phyloP scores from a whole-genome alignment of 148 eudicot genomes.

The Camellia sinensis region DNA sequence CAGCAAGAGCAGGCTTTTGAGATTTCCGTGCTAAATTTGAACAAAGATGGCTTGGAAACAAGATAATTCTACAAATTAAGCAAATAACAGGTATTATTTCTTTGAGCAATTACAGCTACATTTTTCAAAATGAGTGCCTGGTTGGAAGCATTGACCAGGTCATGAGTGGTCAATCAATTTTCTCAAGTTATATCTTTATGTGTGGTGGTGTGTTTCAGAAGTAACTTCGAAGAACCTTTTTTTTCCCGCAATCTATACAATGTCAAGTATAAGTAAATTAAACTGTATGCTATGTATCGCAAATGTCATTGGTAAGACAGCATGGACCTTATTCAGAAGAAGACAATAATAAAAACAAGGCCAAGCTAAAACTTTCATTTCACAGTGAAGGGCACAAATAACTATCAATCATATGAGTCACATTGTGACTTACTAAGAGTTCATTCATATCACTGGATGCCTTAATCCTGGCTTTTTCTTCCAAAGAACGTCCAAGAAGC shows the following conservation, averaged over 20 bases:
- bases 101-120: background rate
- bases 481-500: slow-evolving; percentile 85
- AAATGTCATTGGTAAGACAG: background rate
- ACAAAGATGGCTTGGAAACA: background rate
- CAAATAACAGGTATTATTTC: background rate
- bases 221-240: background rate
- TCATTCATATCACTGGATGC: slow-evolving; percentile 98
- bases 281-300: background rate
- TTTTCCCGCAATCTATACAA: background rate
- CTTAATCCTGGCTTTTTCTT: slow-evolving; percentile 80
- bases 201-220: background rate
- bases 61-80: background rate
- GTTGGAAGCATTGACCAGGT: background rate
- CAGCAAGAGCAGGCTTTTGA: background rate
- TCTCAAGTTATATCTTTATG: background rate
- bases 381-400: background rate
- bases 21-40: background rate
- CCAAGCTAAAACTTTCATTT: background rate
- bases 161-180: background rate
- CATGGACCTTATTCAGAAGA: background rate
- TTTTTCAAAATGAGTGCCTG: background rate
- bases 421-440: slow-evolving; percentile 57
- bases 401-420: background rate
- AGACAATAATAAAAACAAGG: background rate
- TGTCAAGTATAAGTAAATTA: background rate